Conservation (phyloP, 176 grass and related monocot species). For the Bolboschoenus planiculmis region DNA sequence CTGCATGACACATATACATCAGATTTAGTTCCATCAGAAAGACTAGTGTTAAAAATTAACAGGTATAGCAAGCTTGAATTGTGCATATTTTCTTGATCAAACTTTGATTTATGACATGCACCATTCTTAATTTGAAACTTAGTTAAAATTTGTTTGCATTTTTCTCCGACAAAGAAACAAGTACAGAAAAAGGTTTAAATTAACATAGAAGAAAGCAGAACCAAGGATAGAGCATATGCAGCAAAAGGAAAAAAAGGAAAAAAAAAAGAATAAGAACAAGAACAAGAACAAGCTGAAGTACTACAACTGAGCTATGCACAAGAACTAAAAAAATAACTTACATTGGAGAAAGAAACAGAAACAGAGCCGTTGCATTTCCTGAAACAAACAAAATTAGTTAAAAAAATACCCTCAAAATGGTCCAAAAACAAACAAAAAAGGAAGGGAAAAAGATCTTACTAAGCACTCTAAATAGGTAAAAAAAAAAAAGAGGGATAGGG, state of each 20-base stretch:
- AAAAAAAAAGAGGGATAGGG: background rate
- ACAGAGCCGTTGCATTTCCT: conserved; percentile 80
- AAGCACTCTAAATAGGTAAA: background rate
- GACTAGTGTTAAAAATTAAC: background rate
- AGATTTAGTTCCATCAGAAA: background rate
- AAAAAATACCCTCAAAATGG: background rate
- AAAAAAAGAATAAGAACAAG: no score
- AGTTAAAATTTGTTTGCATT: background rate
- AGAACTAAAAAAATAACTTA: conserved; percentile 25
- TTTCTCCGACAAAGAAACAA: background rate
- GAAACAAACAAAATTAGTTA: background rate
- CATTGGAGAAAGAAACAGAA: conserved; percentile 74
- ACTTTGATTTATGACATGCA: background rate
- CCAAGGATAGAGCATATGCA: background rate
- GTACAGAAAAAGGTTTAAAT: background rate
- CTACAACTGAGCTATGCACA: background rate
- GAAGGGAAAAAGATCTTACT: background rate
- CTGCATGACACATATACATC: conserved; percentile 28
- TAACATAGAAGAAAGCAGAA: no score
- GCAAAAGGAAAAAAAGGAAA: background rate
- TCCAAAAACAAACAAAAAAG: background rate
- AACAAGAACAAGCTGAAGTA: no score
- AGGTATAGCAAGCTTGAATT: background rate
- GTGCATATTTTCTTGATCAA: background rate
- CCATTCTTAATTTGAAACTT: background rate